Base-by-base conservation (phyloP, 208 protist species). In the Trypanosoma theileri region DNA sequence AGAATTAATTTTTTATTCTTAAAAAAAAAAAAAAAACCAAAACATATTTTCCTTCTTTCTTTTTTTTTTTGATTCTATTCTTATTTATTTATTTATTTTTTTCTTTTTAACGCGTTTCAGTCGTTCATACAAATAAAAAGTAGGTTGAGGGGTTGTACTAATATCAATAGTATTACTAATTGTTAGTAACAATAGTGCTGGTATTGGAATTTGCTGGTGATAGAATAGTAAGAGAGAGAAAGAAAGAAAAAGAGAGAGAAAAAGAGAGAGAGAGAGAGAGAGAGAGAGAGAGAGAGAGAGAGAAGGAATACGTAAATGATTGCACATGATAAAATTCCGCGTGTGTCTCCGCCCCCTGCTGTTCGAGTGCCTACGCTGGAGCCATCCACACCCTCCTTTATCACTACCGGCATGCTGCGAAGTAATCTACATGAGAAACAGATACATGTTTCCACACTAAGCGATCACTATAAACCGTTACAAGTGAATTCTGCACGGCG, bases 341-440 rank as follows among this genome's bases (percentile, higher is more conserved):
- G 50, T 59, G 42, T 40, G 1, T 0, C 59, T 22, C 28, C 21
- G 31, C 62, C 70, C 31, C 70, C 70, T 10, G 26, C 56, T 57
- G 70, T 75, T n/a, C 61, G 56, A 11, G 70, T 75, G 9, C 70
- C 70, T 9, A 59, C 55, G 21, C 46, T 68, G n/a, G 70, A 75
- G 61, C 52, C 70, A 45, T 55, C 69, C 8, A 3, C 52, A 11
- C 28, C 66, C 21, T 44, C 35, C 10, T 55, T 67, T n/a, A 58
- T 53, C 16, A 44, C 24, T 8, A 50, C 41, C n/a, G 6, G 45
- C 54, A 10, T 66, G 22, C 28, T 67, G 16, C 53, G 69, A n/a
- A 51, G 41, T 16, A 61, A 63, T 8, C 3, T 41, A 4, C 59
- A 40, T 0, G 48, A 53, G 12, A 50, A 31, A 28, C 35, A 31